A percentile compares a stretch with the other conserved stretches of the same genome.
These are phyloP conservation scores for Penicillium paneum DNA, from an alignment of 2,329 filamentous ascomycete genomes.

Conservation along the genomic window DNA sequence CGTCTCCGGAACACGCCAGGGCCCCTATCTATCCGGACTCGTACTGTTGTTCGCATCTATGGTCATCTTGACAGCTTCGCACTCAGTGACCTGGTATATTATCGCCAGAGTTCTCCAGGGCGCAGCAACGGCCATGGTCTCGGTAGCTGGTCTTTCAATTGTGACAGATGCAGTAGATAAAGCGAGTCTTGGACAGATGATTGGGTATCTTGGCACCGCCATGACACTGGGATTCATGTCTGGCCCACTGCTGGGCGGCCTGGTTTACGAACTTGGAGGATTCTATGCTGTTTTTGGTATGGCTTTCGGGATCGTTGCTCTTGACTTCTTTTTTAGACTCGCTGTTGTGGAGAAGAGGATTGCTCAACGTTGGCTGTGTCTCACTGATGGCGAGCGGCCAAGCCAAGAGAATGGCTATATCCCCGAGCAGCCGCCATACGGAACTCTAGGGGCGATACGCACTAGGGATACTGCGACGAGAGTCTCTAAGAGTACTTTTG, in stretches of 20 bases:
- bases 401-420: conserved; percentile 8
- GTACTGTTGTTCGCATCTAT: conserved; percentile 52
- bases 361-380: conserved; percentile 34
- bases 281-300: conserved; percentile 57
- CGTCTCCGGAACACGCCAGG: conserved; percentile 42
- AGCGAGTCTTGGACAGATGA: conserved; percentile 57
- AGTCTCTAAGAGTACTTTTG: neutral
- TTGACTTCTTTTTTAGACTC: conserved; percentile 60
- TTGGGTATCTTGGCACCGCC: conserved; percentile 55
- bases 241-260: conserved; percentile 57
- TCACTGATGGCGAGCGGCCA: neutral
- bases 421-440: conserved; percentile 9
- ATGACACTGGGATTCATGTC: conserved; percentile 55
- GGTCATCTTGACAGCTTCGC: conserved; percentile 51
- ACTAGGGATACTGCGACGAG: conserved; percentile 22
- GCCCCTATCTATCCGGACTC: conserved; percentile 57
- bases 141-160: conserved; percentile 58
- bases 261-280: conserved; percentile 57
- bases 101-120: conserved; percentile 57
- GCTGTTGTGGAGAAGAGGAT: conserved; percentile 60
- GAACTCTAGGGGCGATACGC: neutral
- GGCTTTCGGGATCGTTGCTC: conserved; percentile 50
- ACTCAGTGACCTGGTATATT: conserved; percentile 47
- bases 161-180: conserved; percentile 57
- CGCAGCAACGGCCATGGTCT: conserved; percentile 56